Base-by-base conservation (phyloP, 495 filamentous ascomycete genomes). In the Aspergillus incahuasiensis region DNA sequence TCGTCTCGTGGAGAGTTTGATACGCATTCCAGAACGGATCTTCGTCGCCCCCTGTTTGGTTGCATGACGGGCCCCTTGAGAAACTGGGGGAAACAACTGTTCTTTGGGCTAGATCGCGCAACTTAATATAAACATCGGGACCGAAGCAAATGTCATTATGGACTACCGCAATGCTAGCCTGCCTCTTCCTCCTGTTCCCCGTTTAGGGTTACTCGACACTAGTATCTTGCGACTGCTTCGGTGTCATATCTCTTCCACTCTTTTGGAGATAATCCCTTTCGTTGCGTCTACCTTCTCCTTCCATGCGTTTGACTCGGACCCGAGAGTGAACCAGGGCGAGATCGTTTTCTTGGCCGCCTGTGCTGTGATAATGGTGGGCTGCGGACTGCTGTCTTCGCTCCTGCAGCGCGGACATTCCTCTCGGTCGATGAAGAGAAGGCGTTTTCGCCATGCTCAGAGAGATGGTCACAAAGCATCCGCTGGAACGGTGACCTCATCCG, bases 321-420 rank as follows among this genome's bases (percentile, higher is more conserved):
- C 66, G 16, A 42, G 50, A 4, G 55, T 72, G 57, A 72, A 65
- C 39, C 66, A 57, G 60, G 58, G 63, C 16, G 66, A 71, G 40
- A 38, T 70, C n/a, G 62, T 73, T 42, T 71, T 75, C 41, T 52
- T 74, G 55, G 63, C 68, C 41, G 68, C 71, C 32, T 73, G 66
- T 35, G 56, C 71, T 21, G 46, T 71, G 43, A 61, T 68, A 21
- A 78, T 78, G 74, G 70, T 65, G 43, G 71, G 72, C 22, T 78
- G 74, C 58, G 73, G 72, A 9, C 8, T 75, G 9, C 47, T 76
- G n/a, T 67, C 72, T 24, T 63, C 64, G 21, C 51, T 74, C 43
- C n/a, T 68, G 40, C 65, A 68, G 58, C 71, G 68, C 46, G 62
- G 54, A 52, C 18, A 52, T 22, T 35, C 56, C 18, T 16, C 55